Percentiles rank a stretch among this genome's conserved stretches.
phyloP scores from a whole-genome alignment of 257 asterid genomes.

The Scutellaria minor region DNA sequence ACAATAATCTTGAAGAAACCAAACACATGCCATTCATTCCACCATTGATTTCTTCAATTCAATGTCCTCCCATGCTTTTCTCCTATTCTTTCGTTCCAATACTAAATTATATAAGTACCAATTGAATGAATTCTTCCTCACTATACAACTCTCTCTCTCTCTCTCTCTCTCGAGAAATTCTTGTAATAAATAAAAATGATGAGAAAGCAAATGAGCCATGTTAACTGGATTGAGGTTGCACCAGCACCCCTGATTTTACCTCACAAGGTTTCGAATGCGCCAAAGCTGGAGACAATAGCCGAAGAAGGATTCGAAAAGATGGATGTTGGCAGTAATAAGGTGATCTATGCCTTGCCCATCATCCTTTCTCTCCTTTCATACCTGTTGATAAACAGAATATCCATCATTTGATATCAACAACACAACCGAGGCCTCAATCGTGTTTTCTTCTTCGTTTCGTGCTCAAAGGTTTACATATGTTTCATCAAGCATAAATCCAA shows the following conservation, averaged over 20 bases:
- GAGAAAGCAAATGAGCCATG: slow-evolving; percentile 50
- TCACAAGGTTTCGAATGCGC: slow-evolving; percentile 51
- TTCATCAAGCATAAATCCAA: slow-evolving; percentile 27
- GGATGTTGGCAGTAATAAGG: slow-evolving; percentile 35
- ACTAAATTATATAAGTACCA: slow-evolving; percentile 23
- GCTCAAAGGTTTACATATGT: slow-evolving; percentile 9
- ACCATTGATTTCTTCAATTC: slow-evolving; percentile 34
- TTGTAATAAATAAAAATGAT: slow-evolving; percentile 27
- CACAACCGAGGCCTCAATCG: neutral
- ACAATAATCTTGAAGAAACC: slow-evolving; percentile 30
- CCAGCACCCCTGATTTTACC: slow-evolving; percentile 54
- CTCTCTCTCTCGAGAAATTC: slow-evolving; percentile 26
- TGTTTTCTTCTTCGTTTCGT: slow-evolving; percentile 7
- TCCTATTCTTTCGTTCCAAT: slow-evolving; percentile 27
- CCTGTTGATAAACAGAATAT: slow-evolving; percentile 48
- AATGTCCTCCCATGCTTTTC: slow-evolving; percentile 33
- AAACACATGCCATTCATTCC: slow-evolving; percentile 29
- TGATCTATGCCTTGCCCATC: slow-evolving; percentile 41
- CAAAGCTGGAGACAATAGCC: slow-evolving; percentile 57
- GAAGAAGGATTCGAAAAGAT: slow-evolving; percentile 52
- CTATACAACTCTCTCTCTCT: slow-evolving; percentile 7
- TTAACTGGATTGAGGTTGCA: slow-evolving; percentile 58
- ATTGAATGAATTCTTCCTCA: slow-evolving; percentile 23
- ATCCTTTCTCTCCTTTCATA: slow-evolving; percentile 44
- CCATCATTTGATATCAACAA: slow-evolving; percentile 37